Evolutionary conservation across 2,329 filamentous ascomycete genomes (phyloP).

Genomic region (Colletotrichum theobromicola): DNA sequence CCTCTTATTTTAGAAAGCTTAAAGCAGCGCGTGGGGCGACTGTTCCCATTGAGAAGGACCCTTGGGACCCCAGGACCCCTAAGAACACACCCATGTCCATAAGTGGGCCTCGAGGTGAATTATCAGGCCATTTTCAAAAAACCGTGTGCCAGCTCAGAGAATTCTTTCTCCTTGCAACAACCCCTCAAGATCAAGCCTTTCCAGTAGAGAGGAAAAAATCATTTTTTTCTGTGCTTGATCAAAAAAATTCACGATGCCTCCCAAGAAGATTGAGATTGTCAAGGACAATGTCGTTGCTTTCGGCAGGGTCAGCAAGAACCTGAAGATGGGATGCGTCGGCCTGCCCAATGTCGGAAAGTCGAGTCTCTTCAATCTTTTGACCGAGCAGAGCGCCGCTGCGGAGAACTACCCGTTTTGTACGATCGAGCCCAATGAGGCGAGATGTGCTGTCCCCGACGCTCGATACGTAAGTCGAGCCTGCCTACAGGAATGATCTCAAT

Average conservation of each 20-base stretch:
- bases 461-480: constrained; percentile 42
- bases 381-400: constrained; percentile 48
- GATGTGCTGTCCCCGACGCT: constrained; percentile 48
- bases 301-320: constrained; percentile 47
- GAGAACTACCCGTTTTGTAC: constrained; percentile 53
- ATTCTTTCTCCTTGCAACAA: background rate
- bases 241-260: constrained; percentile 36
- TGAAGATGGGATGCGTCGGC: constrained; percentile 53
- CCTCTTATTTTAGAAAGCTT: background rate
- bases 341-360: constrained; percentile 51
- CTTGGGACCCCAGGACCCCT: background rate
- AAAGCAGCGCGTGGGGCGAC: background rate
- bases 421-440: constrained; percentile 51
- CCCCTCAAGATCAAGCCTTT: background rate
- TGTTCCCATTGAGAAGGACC: background rate
- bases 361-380: constrained; percentile 51
- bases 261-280: constrained; percentile 44
- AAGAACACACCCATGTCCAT: background rate
- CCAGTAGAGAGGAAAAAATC: background rate
- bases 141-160: background rate
- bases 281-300: constrained; percentile 51
- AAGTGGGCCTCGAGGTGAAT: background rate
- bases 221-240: background rate
- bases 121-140: constrained; percentile 6
- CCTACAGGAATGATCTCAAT: background rate